Evolutionary conservation across 78 protist genomes (phyloP), one percentile per base, ranked within the genome.

Genomic region (Cavenderia fasciculata): DNA sequence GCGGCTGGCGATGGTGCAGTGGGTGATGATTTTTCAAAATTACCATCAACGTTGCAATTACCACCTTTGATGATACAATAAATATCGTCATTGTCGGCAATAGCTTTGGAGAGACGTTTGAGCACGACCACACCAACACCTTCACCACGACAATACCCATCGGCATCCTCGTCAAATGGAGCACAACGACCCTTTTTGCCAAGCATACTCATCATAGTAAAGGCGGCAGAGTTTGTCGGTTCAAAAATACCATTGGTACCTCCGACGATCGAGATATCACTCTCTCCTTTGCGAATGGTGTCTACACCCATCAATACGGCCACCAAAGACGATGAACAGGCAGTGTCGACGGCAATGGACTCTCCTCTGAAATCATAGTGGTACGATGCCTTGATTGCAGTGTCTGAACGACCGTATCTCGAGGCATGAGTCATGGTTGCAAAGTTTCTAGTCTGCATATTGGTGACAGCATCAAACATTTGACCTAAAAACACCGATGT

Each of bases 131-230:
- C 40, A 23, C 88, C 94, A n/a, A 52, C 38, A 25, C 94, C 97
- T 76, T 96, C 98, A n/a, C 62, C 69, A 31, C 97, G 1, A 33
- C 92, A 63, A 86, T 96, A 27, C 98, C 98, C 98, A 49, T 95
- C 47, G 19, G 97, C 98, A 29, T 34, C 2, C 18, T 61, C 54
- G 61, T 93, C 97, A 38, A 90, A 94, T 29, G 94, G 54, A 31
- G 52, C 2, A 57, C 95, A 94, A 14, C 49, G 74, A n/a, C 79
- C 94, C 44, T 94, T 74, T 36, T 68, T 61, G 25, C 86, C 75
- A n/a, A n/a, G n/a, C n/a, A n/a, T n/a, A n/a, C n/a, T n/a, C n/a
- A n/a, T n/a, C n/a, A n/a, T n/a, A n/a, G n/a, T n/a, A n/a, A 71
- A 75, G 27, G 69, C 61, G 10, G 21, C 49, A 44, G 49, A 11